Percentiles rank a stretch among this genome's conserved stretches.
These are phyloP conservation scores for Schizopora paradoxa DNA, from an alignment of 1,284 basidiomycete genomes.

Conservation along the genomic window DNA sequence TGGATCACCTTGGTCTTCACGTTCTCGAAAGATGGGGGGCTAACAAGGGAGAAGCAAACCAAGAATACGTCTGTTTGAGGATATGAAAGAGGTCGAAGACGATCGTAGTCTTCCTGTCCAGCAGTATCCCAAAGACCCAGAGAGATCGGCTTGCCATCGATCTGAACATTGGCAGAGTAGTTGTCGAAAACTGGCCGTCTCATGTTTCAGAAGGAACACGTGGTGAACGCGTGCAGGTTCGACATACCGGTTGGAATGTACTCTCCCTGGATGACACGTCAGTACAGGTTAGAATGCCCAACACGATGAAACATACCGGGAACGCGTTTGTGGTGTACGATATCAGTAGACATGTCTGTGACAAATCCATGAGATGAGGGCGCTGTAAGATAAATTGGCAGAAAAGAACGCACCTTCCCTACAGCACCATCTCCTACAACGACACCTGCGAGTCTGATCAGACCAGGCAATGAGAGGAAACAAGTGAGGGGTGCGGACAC, in stretches of 20 bases:
- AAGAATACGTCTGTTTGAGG: conserved; percentile 99
- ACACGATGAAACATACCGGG: conserved; percentile 57
- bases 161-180: conserved; percentile 95
- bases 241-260: conserved; percentile 90
- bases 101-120: conserved; percentile 97
- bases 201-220: conserved; percentile 3
- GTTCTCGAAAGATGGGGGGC: conserved; percentile 97
- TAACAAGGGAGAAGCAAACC: conserved; percentile 97
- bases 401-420: conserved; percentile 73
- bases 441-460: conserved; percentile 60
- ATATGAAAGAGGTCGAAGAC: conserved; percentile 95
- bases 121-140: conserved; percentile 99
- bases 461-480: too few relatives aligned
- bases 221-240: neutral
- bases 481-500: too few relatives aligned
- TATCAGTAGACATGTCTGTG: conserved; percentile 91
- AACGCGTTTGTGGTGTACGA: conserved; percentile 97
- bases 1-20: conserved; percentile 86
- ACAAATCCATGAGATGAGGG: conserved; percentile 16
- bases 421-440: conserved; percentile 99
- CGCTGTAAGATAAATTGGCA: conserved; percentile 3
- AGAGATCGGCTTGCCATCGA: conserved; percentile 97
- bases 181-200: conserved; percentile 78
- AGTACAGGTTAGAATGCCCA: conserved; percentile 12
- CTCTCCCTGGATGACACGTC: conserved; percentile 62